phyloP scores from a whole-genome alignment of 257 asterid species.

The Eustoma russellianum region DNA sequence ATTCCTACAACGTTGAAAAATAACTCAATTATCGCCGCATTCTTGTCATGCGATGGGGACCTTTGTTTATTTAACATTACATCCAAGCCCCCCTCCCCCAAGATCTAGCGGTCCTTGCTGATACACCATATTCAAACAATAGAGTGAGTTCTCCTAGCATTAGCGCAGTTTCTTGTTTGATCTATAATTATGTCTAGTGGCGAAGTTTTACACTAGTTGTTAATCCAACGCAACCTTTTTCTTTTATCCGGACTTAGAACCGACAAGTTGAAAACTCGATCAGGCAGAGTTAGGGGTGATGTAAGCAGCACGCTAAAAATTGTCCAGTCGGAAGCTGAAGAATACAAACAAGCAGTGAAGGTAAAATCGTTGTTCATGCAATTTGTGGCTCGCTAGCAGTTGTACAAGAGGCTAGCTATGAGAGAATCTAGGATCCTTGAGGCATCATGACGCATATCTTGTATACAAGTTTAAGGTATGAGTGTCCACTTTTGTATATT shows the following conservation, averaged over 20 bases:
- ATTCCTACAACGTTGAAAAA: no score
- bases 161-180: no score
- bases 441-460: background rate
- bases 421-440: constrained; percentile 16
- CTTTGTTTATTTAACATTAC: no score
- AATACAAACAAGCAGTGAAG: constrained; percentile 16
- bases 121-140: background rate
- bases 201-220: no score
- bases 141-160: background rate
- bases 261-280: no score
- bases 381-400: constrained; percentile 11
- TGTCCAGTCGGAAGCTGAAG: constrained; percentile 21
- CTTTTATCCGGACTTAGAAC: no score
- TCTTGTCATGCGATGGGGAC: no score
- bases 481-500: no score
- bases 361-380: constrained; percentile 14
- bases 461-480: background rate
- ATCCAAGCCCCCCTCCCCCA: no score
- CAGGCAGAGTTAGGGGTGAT: constrained; percentile 2
- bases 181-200: no score
- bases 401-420: constrained; percentile 12
- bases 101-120: background rate
- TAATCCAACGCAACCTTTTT: constrained; percentile 12
- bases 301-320: constrained; percentile 12
- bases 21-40: background rate